Evolutionary conservation across 352 stramenopile species (phyloP).

Genomic region (Globisporangium alternatum): DNA sequence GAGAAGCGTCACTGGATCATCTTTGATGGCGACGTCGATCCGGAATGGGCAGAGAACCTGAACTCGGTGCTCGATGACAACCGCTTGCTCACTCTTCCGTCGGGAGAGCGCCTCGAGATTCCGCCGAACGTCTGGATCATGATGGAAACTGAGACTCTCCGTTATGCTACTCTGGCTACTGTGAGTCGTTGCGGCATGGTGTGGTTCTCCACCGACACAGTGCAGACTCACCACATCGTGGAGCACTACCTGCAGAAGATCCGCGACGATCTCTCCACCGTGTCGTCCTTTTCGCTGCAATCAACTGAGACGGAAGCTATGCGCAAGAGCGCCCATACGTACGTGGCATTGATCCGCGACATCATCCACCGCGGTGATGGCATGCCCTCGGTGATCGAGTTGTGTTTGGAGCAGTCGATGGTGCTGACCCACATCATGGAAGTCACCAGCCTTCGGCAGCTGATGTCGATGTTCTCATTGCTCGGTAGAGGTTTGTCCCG

Average conservation of each 20-base stretch:
- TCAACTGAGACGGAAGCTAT: slow-evolving; percentile 60
- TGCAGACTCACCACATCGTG: slow-evolving; percentile 92
- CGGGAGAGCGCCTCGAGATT: slow-evolving; percentile 97
- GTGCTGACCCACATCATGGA: slow-evolving; percentile 95
- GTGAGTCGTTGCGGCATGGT: slow-evolving; percentile 99
- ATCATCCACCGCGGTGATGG: slow-evolving; percentile 51
- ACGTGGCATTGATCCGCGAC: slow-evolving; percentile 55
- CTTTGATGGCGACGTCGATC: slow-evolving; percentile 99
- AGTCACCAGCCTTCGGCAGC: slow-evolving; percentile 89
- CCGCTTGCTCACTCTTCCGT: slow-evolving; percentile 98
- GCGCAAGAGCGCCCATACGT: slow-evolving; percentile 63
- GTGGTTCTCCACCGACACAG: slow-evolving; percentile 97
- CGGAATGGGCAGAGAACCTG: slow-evolving; percentile 99
- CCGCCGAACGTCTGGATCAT: slow-evolving; percentile 99
- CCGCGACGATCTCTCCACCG: slow-evolving; percentile 52
- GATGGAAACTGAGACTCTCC: slow-evolving; percentile 99
- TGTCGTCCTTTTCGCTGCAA: slow-evolving; percentile 68
- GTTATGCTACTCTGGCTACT: slow-evolving; percentile 98
- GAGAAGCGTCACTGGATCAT: slow-evolving; percentile 98
- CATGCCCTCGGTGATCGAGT: slow-evolving; percentile 84
- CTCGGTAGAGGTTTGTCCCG: slow-evolving; percentile 92
- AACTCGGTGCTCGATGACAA: slow-evolving; percentile 99
- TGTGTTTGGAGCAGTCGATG: slow-evolving; percentile 93
- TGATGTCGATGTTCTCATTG: slow-evolving; percentile 97
- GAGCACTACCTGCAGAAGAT: slow-evolving; percentile 83